A percentile compares a stretch with the other conserved stretches of the same genome.
These are phyloP conservation scores for Aspergillus melleus DNA, from an alignment of 2,329 filamentous ascomycete genomes.

Conservation along the genomic window DNA sequence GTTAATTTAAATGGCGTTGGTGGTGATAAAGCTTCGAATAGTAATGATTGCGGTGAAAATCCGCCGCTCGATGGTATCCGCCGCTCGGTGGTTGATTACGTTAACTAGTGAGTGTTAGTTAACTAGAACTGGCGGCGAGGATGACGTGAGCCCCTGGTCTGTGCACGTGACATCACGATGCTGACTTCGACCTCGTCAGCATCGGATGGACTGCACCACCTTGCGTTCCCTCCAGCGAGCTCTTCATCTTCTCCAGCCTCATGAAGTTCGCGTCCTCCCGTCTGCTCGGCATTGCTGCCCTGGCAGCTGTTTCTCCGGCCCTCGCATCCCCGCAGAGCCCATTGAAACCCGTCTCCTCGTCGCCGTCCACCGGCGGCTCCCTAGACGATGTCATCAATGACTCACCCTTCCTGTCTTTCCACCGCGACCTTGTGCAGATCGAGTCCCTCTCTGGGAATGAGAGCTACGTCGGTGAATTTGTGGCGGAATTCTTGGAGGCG, in stretches of 20 bases:
- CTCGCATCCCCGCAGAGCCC: conserved; percentile 25
- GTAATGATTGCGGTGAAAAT: too few relatives aligned
- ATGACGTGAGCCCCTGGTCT: background rate
- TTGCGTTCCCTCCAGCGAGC: background rate
- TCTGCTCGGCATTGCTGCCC: conserved; percentile 18
- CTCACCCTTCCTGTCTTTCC: conserved; percentile 65
- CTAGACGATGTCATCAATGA: conserved; percentile 40
- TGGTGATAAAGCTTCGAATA: too few relatives aligned
- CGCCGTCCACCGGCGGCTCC: conserved; percentile 4
- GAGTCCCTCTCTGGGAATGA: conserved; percentile 73
- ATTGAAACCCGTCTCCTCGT: background rate
- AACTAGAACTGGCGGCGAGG: background rate
- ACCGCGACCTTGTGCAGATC: conserved; percentile 72
- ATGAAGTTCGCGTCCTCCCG: conserved; percentile 18
- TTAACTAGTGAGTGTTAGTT: too few relatives aligned
- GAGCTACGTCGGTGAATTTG: conserved; percentile 64
- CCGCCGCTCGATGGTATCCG: too few relatives aligned
- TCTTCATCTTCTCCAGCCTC: background rate
- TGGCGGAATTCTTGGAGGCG: conserved; percentile 64
- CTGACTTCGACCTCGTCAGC: background rate
- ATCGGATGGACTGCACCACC: background rate
- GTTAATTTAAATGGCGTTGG: too few relatives aligned
- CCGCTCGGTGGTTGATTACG: too few relatives aligned
- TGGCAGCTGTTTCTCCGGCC: conserved; percentile 29
- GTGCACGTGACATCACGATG: background rate